Evolutionary conservation across 179 eudicot species (phyloP), one percentile per base, ranked within the genome.

Genomic region (Nepenthes alata): DNA sequence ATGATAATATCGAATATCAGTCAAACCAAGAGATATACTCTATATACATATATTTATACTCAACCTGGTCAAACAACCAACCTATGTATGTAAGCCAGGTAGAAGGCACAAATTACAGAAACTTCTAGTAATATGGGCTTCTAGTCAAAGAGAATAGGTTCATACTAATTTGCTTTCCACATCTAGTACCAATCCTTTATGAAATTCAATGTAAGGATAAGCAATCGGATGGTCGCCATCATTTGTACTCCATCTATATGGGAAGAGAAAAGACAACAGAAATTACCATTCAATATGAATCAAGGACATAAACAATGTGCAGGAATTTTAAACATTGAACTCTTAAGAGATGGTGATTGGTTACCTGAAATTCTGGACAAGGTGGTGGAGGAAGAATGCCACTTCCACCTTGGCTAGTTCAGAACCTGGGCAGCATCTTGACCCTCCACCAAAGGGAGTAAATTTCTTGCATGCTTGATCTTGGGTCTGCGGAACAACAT

Each of bases 341-440:
- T 8, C 53, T 14, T 11, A 9, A n/a, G 16, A 3, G 16, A 1
- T 47, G 48, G 36, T 11, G 12, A 56, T 39, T 34, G 34, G 13
- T 60, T 65, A 83, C 87, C 87, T 80, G 69, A 73, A 83, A 38
- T 73, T 77, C 58, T 71, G 84, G 38, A 83, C 25, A 60, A 82
- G 82, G 67, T 80, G 87, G 63, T 83, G 84, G 69, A 83, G 82
- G 75, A 83, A 83, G 72, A 83, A 83, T 9, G 87, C 82, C 36
- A 80, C 76, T 69, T 83, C 87, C 14, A 83, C 77, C 69, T 76
- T 77, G 8, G 77, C 87, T 52, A 83, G 78, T 61, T 83, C 87
- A 47, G 78, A 83, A n/a, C 87, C 87, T 0, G 87, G 87, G 68
- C 87, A 83, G 65, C 78, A 80, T 25, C 87, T 77, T 47, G 83